A percentile compares a stretch with the other conserved stretches of the same genome.
phyloP scores from a whole-genome alignment of 345 rosid genomes.

The Abelmoschus esculentus region DNA sequence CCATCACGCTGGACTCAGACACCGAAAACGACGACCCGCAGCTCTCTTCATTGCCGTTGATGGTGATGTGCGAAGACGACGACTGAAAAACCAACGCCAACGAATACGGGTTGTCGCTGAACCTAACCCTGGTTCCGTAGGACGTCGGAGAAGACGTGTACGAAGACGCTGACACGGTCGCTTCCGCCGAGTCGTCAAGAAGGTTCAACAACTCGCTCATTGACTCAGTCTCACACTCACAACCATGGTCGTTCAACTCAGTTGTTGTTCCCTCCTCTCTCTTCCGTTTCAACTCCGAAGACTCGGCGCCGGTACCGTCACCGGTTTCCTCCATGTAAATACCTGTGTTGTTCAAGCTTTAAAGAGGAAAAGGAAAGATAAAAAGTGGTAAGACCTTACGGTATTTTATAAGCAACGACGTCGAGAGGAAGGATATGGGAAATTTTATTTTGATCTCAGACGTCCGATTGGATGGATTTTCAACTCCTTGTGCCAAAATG shows the following conservation, averaged over 20 bases:
- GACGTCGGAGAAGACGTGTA: background rate
- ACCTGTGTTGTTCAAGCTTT: background rate
- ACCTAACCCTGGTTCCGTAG: conserved; percentile 38
- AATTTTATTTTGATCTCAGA: background rate
- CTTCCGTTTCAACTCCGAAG: background rate
- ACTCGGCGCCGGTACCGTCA: background rate
- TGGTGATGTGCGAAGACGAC: conserved; percentile 57
- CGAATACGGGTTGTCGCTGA: conserved; percentile 61
- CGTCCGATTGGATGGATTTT: background rate
- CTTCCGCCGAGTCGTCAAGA: conserved; percentile 29
- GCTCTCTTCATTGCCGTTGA: conserved; percentile 81
- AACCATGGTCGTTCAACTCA: background rate
- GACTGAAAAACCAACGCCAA: conserved; percentile 40
- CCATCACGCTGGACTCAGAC: conserved; percentile 60
- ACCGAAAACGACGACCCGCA: conserved; percentile 84
- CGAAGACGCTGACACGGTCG: background rate
- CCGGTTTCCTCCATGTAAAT: background rate
- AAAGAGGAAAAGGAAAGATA: background rate
- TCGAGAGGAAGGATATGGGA: no score
- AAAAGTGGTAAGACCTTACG: background rate
- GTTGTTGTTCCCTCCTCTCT: background rate
- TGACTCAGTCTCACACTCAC: background rate
- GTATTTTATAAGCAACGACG: background rate
- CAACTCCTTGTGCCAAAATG: background rate
- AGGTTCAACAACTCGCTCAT: conserved; percentile 20